Conservation (phyloP, 495 filamentous ascomycete genomes). For the Lasiosphaeriaceae sp. region DNA sequence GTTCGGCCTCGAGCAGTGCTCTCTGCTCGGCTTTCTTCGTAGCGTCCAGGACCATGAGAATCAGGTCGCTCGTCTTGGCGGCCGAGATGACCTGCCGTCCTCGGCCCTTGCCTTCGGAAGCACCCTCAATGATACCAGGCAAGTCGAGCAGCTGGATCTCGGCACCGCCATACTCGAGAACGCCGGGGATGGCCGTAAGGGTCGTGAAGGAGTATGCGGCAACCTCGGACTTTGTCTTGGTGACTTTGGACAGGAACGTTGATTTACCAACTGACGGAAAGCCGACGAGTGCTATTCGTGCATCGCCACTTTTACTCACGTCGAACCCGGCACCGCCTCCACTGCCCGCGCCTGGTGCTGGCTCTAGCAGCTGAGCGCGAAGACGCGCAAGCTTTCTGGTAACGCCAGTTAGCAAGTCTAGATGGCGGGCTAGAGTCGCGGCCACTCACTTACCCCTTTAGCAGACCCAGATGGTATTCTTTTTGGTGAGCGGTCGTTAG, state of each 20-base stretch:
- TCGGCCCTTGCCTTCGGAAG: conserved; percentile 92
- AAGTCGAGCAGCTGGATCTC: conserved; percentile 99
- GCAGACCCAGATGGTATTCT: conserved; percentile 95
- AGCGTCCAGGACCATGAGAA: conserved; percentile 95
- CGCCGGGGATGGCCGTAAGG: conserved; percentile 94
- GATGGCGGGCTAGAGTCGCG: too few species aligned
- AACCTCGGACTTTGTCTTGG: conserved; percentile 95
- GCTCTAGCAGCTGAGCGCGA: conserved; percentile 92
- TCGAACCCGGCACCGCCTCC: conserved; percentile 82
- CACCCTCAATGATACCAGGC: conserved; percentile 98
- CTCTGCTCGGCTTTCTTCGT: conserved; percentile 96
- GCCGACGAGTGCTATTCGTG: conserved; percentile 93
- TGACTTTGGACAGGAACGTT: conserved; percentile 97
- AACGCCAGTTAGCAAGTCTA: not conserved
- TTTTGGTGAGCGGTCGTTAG: conserved; percentile 26
- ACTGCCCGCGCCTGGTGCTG: conserved; percentile 72
- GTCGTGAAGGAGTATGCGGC: conserved; percentile 98
- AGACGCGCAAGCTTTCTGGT: conserved; percentile 90
- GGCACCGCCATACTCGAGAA: conserved; percentile 95
- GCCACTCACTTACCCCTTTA: conserved; percentile 76
- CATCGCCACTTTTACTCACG: conserved; percentile 95
- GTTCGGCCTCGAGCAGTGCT: conserved; percentile 81
- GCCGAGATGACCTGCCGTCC: conserved; percentile 97
- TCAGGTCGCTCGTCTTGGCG: conserved; percentile 97
- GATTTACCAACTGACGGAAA: conserved; percentile 99